These are phyloP conservation scores for Histomonas meleagridis DNA, from an alignment of 208 protist species.

Conservation along the genomic window DNA sequence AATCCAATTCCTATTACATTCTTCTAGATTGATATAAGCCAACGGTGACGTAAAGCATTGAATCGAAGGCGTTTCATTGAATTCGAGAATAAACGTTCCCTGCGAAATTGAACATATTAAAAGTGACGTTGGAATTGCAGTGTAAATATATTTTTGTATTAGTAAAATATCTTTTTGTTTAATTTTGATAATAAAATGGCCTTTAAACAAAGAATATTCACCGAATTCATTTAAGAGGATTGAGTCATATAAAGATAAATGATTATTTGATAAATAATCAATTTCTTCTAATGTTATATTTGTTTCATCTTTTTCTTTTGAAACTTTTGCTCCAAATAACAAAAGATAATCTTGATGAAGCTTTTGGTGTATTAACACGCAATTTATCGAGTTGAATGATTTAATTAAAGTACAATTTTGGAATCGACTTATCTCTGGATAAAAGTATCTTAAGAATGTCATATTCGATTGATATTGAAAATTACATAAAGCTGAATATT, in stretches of 20 bases:
- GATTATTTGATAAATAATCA: too few relatives aligned
- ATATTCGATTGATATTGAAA: too few relatives aligned
- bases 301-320: too few relatives aligned
- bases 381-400: too few relatives aligned
- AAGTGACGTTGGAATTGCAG: not conserved
- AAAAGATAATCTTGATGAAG: too few relatives aligned
- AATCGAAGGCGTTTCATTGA: not conserved
- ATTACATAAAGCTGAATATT: too few relatives aligned
- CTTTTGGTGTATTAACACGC: too few relatives aligned
- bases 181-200: not conserved
- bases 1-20: not conserved
- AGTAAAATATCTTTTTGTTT: not conserved
- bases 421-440: too few relatives aligned
- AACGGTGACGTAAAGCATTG: not conserved
- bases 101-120: not conserved
- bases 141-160: not conserved
- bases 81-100: not conserved
- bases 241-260: not conserved
- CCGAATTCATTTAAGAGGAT: not conserved
- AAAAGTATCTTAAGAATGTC: too few relatives aligned
- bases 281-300: too few relatives aligned
- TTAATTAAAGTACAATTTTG: too few relatives aligned
- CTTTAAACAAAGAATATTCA: not conserved
- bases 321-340: too few relatives aligned
- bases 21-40: not conserved